These are phyloP conservation scores for Arthrobotrys musiformis DNA, from an alignment of 2,329 filamentous ascomycete species.

Conservation along the genomic window DNA sequence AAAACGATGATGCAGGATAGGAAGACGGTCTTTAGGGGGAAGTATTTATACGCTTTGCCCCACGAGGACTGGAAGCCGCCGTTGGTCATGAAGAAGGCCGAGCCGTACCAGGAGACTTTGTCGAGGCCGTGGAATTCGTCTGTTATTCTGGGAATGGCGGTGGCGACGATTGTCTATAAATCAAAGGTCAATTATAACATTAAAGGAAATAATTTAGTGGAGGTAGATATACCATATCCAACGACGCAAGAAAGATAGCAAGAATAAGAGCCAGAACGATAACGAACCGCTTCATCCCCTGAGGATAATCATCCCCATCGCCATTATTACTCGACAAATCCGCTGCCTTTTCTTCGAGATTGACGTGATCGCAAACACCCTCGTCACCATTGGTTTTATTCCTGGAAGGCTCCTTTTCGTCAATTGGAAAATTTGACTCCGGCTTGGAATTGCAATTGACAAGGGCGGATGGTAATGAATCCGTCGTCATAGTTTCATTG, in stretches of 20 bases:
- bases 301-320: slow-evolving; percentile 41
- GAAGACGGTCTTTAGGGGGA: slow-evolving; percentile 60
- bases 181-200: background rate
- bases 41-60: slow-evolving; percentile 64
- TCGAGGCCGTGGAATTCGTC: slow-evolving; percentile 64
- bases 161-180: slow-evolving; percentile 67
- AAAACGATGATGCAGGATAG: slow-evolving; percentile 36
- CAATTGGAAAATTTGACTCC: background rate
- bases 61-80: slow-evolving; percentile 63
- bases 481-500: background rate
- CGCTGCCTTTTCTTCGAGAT: background rate
- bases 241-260: slow-evolving; percentile 67
- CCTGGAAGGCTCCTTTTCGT: background rate
- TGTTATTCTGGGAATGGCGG: slow-evolving; percentile 68
- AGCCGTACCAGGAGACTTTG: slow-evolving; percentile 64
- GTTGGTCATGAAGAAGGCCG: slow-evolving; percentile 62
- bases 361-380: background rate
- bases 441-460: background rate
- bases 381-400: background rate
- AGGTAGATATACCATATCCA: slow-evolving; percentile 60
- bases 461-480: background rate
- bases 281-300: slow-evolving; percentile 60
- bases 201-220: slow-evolving; percentile 2
- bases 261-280: slow-evolving; percentile 66
- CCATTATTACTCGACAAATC: background rate